Evolutionary conservation across 495 filamentous ascomycete genomes (phyloP).

Genomic region (Massariosphaeria phaeospora): DNA sequence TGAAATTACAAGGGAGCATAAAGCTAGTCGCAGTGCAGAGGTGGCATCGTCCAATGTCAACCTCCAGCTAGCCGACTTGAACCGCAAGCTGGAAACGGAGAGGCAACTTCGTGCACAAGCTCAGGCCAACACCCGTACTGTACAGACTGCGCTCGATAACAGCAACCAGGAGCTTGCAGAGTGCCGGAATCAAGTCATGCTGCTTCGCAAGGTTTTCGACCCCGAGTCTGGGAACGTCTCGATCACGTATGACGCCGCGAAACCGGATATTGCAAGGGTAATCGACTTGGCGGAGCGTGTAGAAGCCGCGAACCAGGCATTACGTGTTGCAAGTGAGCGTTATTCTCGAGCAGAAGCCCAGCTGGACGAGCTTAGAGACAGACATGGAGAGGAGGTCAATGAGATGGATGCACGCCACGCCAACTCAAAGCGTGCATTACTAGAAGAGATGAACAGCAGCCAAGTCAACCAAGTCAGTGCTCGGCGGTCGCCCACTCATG

Average conservation of each 20-base stretch:
- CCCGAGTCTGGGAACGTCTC: conserved; percentile 61
- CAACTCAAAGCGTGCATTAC: conserved; percentile 62
- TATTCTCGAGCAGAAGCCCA: conserved; percentile 79
- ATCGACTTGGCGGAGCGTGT: conserved; percentile 83
- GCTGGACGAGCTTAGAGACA: conserved; percentile 67
- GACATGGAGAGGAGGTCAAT: conserved; percentile 66
- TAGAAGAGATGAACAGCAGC: conserved; percentile 87
- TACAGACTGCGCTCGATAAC: conserved; percentile 71
- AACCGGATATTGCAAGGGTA: conserved; percentile 52
- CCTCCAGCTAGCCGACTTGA: conserved; percentile 81
- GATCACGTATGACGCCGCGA: conserved; percentile 58
- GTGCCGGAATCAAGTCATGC: conserved; percentile 70
- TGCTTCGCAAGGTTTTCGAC: conserved; percentile 80
- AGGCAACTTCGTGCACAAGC: conserved; percentile 79
- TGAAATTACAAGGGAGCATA: conserved; percentile 84
- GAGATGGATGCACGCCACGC: conserved; percentile 69
- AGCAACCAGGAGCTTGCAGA: conserved; percentile 74
- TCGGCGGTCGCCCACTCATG: conserved; percentile 71
- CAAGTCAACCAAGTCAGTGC: conserved; percentile 55
- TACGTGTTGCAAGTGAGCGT: conserved; percentile 80
- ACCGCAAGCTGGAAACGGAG: conserved; percentile 85
- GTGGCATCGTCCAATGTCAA: conserved; percentile 78
- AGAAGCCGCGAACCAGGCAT: conserved; percentile 79
- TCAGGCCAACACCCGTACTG: conserved; percentile 74
- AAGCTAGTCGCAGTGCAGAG: conserved; percentile 85